phyloP scores from a whole-genome alignment of 1,284 basidiomycete species.

The Tylopilus sp. region DNA sequence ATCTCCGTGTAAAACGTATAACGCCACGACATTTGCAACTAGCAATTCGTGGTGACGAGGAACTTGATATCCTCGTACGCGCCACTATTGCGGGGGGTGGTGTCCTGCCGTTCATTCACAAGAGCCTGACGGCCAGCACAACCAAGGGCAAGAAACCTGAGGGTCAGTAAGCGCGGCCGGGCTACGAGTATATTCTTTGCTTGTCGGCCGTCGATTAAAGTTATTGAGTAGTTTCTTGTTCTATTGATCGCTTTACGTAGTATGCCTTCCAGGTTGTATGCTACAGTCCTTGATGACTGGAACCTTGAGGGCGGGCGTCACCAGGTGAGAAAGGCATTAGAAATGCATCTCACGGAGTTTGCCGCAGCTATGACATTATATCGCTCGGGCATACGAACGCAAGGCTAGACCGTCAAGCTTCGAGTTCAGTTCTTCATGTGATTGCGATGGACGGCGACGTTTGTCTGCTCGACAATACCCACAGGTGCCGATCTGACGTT shows the following conservation, averaged over 20 bases:
- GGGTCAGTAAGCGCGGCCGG: slow-evolving; percentile 21
- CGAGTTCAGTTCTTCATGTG: too few species aligned
- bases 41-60: slow-evolving; percentile 95
- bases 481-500: too few species aligned
- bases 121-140: slow-evolving; percentile 56
- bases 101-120: slow-evolving; percentile 96
- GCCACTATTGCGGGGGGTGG: slow-evolving; percentile 79
- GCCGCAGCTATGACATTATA: too few species aligned
- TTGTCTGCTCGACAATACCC: too few species aligned
- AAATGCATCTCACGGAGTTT: not conserved
- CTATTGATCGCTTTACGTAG: slow-evolving; percentile 13
- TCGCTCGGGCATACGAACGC: too few species aligned
- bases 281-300: not conserved
- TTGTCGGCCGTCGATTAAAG: slow-evolving; percentile 4
- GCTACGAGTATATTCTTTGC: slow-evolving; percentile 5
- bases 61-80: slow-evolving; percentile 75
- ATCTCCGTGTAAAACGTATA: slow-evolving; percentile 94
- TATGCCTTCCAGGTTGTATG: slow-evolving; percentile 13
- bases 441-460: too few species aligned
- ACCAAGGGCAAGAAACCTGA: slow-evolving; percentile 32
- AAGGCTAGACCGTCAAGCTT: too few species aligned
- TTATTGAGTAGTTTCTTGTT: slow-evolving; percentile 19
- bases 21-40: slow-evolving; percentile 91
- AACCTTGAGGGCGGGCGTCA: not conserved
- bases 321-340: too few species aligned